Evolutionary conservation across 306 rosid genomes (phyloP), one percentile per base, ranked within the genome.

Genomic region (Pachyrhizus erosus): DNA sequence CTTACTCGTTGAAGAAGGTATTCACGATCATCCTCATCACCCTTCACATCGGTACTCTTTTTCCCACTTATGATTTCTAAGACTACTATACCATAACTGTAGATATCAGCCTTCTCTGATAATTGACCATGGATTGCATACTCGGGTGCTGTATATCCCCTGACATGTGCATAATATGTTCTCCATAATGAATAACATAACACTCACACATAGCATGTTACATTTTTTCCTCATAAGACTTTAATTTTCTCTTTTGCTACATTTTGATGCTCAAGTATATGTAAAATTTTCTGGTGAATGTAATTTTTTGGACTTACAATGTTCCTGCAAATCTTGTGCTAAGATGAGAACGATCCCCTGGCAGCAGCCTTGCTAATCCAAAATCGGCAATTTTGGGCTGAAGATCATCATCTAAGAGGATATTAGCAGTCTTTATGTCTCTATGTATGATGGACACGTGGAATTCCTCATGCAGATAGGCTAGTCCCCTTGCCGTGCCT

Each of bases 141-240:
- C 70, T 92, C 97, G 1, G 97, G 93, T 66, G 97, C 94, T 5
- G 88, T 89, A 75, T 90, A 92, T 71, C 94, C 97, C 82, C 93
- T 90, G 37, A 6, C 15, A 83, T 7, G 26, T n/a, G 55, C 76
- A 58, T 31, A 48, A 20, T 23, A 15, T 83, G 4, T 27, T 27
- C 33, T 17, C 24, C 48, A 46, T 62, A 40, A 17, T 80, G 69
- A 17, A 20, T 12, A 57, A 34, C 66, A 24, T 0, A 64, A 65
- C 2, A 39, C n/a, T 2, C 9, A 7, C 4, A 15, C 10, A 40
- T 68, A n/a, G 14, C 31, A 79, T 40, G 33, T 29, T 58, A 15
- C 2, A 15, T 29, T 27, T 64, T 64, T 55, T 8, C 66, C 3
- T 24, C 37, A 60, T 7, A 21, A 17, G 43, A 0, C 31, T 29